Evolutionary conservation across 1,284 basidiomycete species (phyloP).

Genomic region (Lignosus rhinocerotis): DNA sequence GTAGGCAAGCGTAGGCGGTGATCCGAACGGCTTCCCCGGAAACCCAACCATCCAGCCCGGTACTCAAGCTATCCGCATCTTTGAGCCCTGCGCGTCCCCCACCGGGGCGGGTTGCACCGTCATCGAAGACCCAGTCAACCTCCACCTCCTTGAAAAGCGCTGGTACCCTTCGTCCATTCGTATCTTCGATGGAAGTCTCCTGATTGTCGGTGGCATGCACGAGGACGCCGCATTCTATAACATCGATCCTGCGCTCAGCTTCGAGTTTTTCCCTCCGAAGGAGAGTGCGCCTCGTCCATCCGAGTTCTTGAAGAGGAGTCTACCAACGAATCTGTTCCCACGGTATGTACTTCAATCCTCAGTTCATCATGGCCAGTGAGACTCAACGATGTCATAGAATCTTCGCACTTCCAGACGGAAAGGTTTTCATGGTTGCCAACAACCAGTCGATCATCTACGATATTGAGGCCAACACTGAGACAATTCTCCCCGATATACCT

Average conservation of each 20-base stretch:
- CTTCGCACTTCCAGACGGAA: conserved; percentile 37
- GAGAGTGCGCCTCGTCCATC: conserved; percentile 47
- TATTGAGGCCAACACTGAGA: conserved; percentile 37
- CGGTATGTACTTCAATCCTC: conserved; percentile 15
- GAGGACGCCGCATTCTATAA: conserved; percentile 41
- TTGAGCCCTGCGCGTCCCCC: conserved; percentile 38
- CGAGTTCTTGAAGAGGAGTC: conserved; percentile 40
- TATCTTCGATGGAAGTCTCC: conserved; percentile 42
- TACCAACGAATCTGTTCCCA: conserved; percentile 30
- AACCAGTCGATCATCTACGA: conserved; percentile 38
- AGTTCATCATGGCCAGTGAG: neutral
- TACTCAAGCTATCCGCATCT: conserved; percentile 36
- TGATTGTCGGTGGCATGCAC: conserved; percentile 44
- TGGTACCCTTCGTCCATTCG: conserved; percentile 47
- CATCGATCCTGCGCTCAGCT: conserved; percentile 44
- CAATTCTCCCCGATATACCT: conserved; percentile 44
- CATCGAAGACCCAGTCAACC: conserved; percentile 39
- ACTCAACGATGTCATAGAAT: conserved; percentile 4
- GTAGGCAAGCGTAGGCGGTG: conserved; percentile 45
- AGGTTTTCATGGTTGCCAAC: conserved; percentile 46
- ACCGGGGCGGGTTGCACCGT: conserved; percentile 40
- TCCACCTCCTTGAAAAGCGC: conserved; percentile 37
- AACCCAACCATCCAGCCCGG: conserved; percentile 37
- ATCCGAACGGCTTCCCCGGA: conserved; percentile 43
- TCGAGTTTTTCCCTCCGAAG: conserved; percentile 57